Conservation (phyloP, 345 rosid species). For the Dimocarpus longan region DNA sequence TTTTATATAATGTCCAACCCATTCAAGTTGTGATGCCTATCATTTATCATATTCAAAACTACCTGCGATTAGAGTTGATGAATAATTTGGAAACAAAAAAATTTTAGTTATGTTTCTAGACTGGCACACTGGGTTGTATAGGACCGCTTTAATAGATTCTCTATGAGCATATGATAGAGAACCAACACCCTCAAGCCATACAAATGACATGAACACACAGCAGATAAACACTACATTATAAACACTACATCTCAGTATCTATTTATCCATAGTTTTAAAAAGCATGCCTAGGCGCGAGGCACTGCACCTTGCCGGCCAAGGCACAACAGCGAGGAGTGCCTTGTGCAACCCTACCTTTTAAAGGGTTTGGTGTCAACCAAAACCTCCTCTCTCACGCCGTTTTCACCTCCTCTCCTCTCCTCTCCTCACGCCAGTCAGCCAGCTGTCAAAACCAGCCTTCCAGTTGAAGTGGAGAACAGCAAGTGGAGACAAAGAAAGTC, state of each 20-base stretch:
- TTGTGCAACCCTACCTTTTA: no score
- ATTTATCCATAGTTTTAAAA: background rate
- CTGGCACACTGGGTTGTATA: background rate
- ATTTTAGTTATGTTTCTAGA: background rate
- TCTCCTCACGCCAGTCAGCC: no score
- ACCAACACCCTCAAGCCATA: background rate
- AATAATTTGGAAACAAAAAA: background rate
- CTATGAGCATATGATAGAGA: slow-evolving; percentile 5
- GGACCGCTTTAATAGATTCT: background rate
- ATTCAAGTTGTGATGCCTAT: background rate
- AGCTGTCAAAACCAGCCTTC: no score
- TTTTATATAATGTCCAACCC: background rate
- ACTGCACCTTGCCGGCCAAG: no score
- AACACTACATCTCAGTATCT: slow-evolving; percentile 5
- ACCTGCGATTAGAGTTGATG: background rate
- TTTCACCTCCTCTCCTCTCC: no score
- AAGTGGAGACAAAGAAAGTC: no score
- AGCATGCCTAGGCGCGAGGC: no score
- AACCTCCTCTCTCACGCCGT: no score
- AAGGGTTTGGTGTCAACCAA: no score
- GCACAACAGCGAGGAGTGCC: no score
- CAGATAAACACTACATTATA: slow-evolving; percentile 13
- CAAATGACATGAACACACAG: background rate
- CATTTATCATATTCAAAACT: slow-evolving; percentile 9
- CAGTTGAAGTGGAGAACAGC: no score